Percentiles rank a stretch among this genome's conserved stretches.
Conservation (phyloP, 352 stramenopile species). For the Globisporangium mamillatum region DNA sequence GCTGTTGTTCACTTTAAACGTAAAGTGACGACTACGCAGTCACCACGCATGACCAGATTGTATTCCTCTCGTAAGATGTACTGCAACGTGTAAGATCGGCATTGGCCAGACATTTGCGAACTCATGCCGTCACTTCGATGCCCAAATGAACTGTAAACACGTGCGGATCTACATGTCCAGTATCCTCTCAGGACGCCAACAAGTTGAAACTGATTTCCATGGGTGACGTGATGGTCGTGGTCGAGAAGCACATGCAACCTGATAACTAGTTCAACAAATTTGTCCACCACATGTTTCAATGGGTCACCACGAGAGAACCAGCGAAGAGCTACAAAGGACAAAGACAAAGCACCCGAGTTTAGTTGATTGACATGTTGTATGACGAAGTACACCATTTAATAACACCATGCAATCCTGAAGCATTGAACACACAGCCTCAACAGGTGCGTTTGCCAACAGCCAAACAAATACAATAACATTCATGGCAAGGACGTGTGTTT, state of each 20-base stretch:
- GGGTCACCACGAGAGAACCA: not conserved
- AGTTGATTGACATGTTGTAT: not conserved
- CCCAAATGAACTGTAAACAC: no score
- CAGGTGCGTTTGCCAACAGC: not conserved
- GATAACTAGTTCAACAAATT: not conserved
- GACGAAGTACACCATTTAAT: not conserved
- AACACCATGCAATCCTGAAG: not conserved
- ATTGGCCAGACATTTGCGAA: no score
- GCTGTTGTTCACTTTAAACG: no score
- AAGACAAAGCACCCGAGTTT: not conserved
- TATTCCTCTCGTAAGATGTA: no score
- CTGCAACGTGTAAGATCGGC: no score
- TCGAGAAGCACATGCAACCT: not conserved
- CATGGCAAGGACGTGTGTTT: not conserved
- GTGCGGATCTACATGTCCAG: no score
- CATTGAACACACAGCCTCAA: not conserved
- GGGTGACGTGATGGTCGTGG: not conserved
- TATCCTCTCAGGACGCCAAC: no score
- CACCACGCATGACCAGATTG: not conserved
- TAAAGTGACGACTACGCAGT: not conserved
- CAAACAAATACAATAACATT: not conserved
- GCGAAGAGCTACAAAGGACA: no score
- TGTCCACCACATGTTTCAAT: not conserved
- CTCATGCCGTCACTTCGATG: not conserved
- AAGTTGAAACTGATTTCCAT: not conserved